These are phyloP conservation scores for Cytospora leucostoma DNA, from an alignment of 2,329 filamentous ascomycete species.

Conservation along the genomic window DNA sequence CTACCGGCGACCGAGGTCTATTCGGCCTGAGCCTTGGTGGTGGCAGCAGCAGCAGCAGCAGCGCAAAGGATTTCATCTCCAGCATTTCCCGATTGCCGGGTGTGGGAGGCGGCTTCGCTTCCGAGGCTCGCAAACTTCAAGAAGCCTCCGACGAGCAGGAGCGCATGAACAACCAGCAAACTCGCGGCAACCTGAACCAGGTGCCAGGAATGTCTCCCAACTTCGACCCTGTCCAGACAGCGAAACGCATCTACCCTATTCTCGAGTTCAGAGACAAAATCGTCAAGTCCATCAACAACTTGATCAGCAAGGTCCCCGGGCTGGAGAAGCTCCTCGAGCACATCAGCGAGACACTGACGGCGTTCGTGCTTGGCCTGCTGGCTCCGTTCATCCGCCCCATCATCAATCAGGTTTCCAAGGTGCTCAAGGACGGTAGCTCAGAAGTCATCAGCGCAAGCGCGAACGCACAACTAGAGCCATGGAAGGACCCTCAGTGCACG, in stretches of 20 bases:
- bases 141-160: slow-evolving; percentile 64
- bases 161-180: slow-evolving; percentile 50
- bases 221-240: slow-evolving; percentile 77
- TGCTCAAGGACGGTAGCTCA: slow-evolving; percentile 82
- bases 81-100: slow-evolving; percentile 76
- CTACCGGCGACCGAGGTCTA: slow-evolving; percentile 35
- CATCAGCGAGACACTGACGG: slow-evolving; percentile 87
- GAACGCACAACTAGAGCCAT: slow-evolving; percentile 76
- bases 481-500: slow-evolving; percentile 73
- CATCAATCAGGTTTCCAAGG: slow-evolving; percentile 82
- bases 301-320: slow-evolving; percentile 89
- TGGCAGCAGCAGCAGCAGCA: slow-evolving; percentile 39
- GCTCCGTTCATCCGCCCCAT: slow-evolving; percentile 91
- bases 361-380: slow-evolving; percentile 88
- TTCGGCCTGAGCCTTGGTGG: slow-evolving; percentile 40
- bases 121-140: slow-evolving; percentile 65
- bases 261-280: slow-evolving; percentile 92
- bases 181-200: slow-evolving; percentile 54
- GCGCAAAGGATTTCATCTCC: slow-evolving; percentile 62
- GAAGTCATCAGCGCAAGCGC: slow-evolving; percentile 68
- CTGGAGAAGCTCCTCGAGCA: slow-evolving; percentile 88
- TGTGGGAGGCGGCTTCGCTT: slow-evolving; percentile 64
- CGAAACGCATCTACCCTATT: slow-evolving; percentile 88
- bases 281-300: slow-evolving; percentile 79
- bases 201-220: slow-evolving; percentile 74